Evolutionary conservation across 164 flowering plant species (phyloP), one percentile per base, ranked within the genome.

Genomic region (Platanus orientalis): DNA sequence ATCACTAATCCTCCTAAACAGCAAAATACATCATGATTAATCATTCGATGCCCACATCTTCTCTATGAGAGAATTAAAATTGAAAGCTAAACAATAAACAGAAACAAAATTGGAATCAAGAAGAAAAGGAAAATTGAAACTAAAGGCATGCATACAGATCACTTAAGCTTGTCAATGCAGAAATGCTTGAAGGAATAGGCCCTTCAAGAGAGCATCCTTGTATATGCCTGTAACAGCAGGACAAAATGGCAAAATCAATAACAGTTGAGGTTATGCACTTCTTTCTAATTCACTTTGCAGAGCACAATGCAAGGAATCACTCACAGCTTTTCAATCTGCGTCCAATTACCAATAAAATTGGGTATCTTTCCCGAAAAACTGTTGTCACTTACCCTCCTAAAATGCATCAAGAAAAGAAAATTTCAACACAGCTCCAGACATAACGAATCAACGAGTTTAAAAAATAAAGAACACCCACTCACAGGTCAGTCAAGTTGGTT

Each of bases 201-300:
- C 96, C 96, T 68, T 78, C 78, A 48, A 89, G 78, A 63, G 80
- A 78, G 73, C 79, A 76, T 45, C 96, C 96, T 54, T 79, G 79
- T 19, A 89, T 78, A 21, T 78, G 85, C 76, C 96, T 89, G 80
- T 27, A 66, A 69, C 26, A 68, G 16, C 11, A 28, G 19, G 42
- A 13, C 20, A 3, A 51, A 27, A 26, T 1, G 9, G 4, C 20
- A 4, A 16, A 58, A 1, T 61, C 14, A 60, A 32, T 40, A 20
- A 52, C 23, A 58, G 54, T 21, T 11, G 23, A 54, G 16, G 28
- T 44, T 28, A 42, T 20, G 11, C 23, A 27, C 6, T 42, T 27
- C 39, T 5, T 6, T 44, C n/a, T 4, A 50, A 23, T 24, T 60
- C 9, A 20, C 20, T 49, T 5, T 3, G 10, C 13, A 36, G 12